A percentile compares a stretch with the other conserved stretches of the same genome.
phyloP scores from a whole-genome alignment of 2,329 filamentous ascomycete genomes.

The Colletotrichum coccodes region DNA sequence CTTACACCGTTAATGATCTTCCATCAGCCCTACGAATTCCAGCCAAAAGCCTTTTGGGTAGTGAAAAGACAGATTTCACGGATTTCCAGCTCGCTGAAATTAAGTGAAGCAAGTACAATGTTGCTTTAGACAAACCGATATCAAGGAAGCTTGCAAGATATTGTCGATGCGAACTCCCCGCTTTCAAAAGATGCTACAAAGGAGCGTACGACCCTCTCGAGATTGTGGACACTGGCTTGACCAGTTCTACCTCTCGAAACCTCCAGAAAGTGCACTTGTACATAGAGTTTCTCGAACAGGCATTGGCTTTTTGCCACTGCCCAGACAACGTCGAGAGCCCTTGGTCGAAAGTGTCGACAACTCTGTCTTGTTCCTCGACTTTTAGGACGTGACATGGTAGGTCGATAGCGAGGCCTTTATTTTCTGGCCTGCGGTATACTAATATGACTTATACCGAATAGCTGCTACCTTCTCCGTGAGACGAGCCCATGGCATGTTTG shows the following conservation, averaged over 20 bases:
- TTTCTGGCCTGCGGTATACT: no score
- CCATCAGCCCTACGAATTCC: slow-evolving; percentile 17
- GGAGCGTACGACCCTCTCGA: not conserved
- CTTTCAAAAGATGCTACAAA: no score
- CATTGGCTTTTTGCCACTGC: slow-evolving; percentile 10
- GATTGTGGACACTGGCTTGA: not conserved
- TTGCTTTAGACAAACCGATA: not conserved
- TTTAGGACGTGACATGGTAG: slow-evolving; percentile 29
- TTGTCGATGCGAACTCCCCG: not conserved
- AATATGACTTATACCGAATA: not conserved
- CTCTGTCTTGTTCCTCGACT: slow-evolving; percentile 23
- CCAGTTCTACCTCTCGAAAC: not conserved
- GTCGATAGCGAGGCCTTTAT: not conserved
- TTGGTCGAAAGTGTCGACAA: not conserved
- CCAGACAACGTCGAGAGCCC: not conserved
- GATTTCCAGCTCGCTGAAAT: slow-evolving; percentile 30
- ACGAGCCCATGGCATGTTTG: not conserved
- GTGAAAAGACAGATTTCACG: not conserved
- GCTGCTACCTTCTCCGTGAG: slow-evolving; percentile 16
- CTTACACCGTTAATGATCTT: slow-evolving; percentile 28
- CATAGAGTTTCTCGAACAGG: not conserved
- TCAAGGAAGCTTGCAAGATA: not conserved
- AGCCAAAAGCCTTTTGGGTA: not conserved
- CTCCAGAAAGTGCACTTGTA: not conserved
- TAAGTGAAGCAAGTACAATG: not conserved